These are phyloP conservation scores for Lepiota subincarnata DNA, from an alignment of 768 basidiomycete genomes.

Conservation along the genomic window DNA sequence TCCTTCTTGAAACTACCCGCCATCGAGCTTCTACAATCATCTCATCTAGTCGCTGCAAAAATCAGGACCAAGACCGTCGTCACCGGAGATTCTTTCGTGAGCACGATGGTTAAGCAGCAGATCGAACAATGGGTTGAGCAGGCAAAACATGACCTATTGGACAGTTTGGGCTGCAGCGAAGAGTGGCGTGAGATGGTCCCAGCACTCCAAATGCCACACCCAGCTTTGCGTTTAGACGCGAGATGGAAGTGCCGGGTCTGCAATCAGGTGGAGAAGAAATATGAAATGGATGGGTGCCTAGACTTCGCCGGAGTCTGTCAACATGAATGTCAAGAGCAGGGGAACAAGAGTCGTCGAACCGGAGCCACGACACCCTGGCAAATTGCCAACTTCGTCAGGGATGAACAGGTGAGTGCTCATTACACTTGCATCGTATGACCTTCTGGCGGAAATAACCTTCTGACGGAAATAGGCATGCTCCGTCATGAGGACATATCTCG, in stretches of 20 bases:
- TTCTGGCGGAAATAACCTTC: not conserved
- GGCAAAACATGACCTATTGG: slow-evolving; percentile 40
- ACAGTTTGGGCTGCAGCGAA: slow-evolving; percentile 40
- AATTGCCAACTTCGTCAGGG: slow-evolving; percentile 50
- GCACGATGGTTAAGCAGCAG: slow-evolving; percentile 26
- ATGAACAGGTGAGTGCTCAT: slow-evolving; percentile 44
- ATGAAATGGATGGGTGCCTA: slow-evolving; percentile 41
- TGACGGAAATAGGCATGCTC: slow-evolving; percentile 39
- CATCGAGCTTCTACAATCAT: slow-evolving; percentile 31
- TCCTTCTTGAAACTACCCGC: slow-evolving; percentile 50
- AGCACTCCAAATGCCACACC: slow-evolving; percentile 37
- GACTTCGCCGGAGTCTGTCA: slow-evolving; percentile 56
- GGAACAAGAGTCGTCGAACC: slow-evolving; percentile 19
- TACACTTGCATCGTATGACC: not conserved
- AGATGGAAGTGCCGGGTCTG: slow-evolving; percentile 58
- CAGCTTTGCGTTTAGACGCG: slow-evolving; percentile 54
- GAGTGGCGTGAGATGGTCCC: slow-evolving; percentile 49
- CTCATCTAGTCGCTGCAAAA: slow-evolving; percentile 13
- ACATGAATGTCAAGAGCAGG: slow-evolving; percentile 48
- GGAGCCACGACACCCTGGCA: slow-evolving; percentile 38
- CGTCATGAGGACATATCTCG: slow-evolving; percentile 35
- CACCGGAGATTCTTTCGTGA: slow-evolving; percentile 18
- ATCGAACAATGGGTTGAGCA: slow-evolving; percentile 44
- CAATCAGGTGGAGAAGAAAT: slow-evolving; percentile 26
- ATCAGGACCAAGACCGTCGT: slow-evolving; percentile 10